Base-by-base conservation (phyloP, 352 stramenopile species). In the Globisporangium paddicum region DNA sequence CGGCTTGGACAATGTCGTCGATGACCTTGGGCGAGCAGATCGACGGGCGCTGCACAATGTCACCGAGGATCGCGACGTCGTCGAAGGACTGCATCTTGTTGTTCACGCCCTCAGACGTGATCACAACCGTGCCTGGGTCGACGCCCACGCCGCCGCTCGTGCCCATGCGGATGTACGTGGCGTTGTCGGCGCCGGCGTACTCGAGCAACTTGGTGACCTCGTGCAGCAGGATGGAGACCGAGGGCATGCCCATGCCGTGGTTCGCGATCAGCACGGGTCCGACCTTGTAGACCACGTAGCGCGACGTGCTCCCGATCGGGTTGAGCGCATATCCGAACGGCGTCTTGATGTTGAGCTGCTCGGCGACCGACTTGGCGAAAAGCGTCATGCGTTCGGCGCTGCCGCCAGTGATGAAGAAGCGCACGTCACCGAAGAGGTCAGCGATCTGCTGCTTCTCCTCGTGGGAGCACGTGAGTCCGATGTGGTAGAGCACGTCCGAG, bases 201-300 rank as follows among this genome's bases (percentile, higher is more conserved):
- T 87, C 72, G 23, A 93, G 79, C 54, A 89, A 69, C 67, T 90
- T 89, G 69, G 82, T 89, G 34, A 90, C 77, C 55, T 93, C 82
- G 55, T 93, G 82, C 50, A 93, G 62, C 55, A 89, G 56, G 59
- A 93, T 90, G 19, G 77, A 84, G 49, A 87, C 73, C 16, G 79
- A 90, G 16, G 82, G 82, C 64, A 86, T 77, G 49, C 82, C 80
- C 67, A 90, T 90, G 44, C 82, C 82, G 53, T 93, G 82, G 68
- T 87, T 90, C 45, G 75, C 79, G 41, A 90, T 72, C 11, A 93
- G 72, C 65, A 90, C 79, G 4, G 79, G 77, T 0, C 80, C 82
- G 19, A 90, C 82, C 66, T 93, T 93, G 76, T 77, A 93, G 25
- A 89, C 56, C 51, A 71, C 73, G 68, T 90, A 93, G 38, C 82